Evolutionary conservation across 768 basidiomycete species (phyloP).

Genomic region (Pholiota conissans): DNA sequence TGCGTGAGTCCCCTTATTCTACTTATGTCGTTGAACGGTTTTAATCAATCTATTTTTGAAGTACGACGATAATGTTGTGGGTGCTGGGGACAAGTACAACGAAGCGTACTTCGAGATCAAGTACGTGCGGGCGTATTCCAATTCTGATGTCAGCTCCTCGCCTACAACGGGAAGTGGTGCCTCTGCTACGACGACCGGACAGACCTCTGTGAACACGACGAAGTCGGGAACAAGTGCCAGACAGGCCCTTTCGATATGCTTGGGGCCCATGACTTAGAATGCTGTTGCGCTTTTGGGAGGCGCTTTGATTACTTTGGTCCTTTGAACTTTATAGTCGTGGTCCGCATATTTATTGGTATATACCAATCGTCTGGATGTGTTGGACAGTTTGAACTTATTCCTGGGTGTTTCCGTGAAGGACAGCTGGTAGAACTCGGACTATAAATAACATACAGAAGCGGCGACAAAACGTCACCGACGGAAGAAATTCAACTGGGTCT

Average conservation of each 20-base stretch:
- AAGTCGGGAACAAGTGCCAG: too few species aligned
- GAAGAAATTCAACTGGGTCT: too few species aligned
- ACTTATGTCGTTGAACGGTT: too few species aligned
- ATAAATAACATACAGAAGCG: neutral
- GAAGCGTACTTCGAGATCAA: conserved; percentile 59
- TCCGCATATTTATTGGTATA: too few species aligned
- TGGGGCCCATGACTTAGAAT: neutral
- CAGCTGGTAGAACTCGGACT: too few species aligned
- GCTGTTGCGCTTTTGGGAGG: neutral
- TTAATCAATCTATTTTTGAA: too few species aligned
- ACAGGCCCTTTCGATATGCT: too few species aligned
- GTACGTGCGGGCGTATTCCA: conserved; percentile 53
- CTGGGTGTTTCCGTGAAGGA: too few species aligned
- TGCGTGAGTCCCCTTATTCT: conserved; percentile 30
- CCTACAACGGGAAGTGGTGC: neutral
- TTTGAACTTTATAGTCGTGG: neutral
- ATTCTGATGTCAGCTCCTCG: neutral
- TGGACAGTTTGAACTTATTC: too few species aligned
- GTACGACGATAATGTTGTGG: conserved; percentile 46
- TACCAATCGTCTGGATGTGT: too few species aligned
- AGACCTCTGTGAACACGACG: neutral
- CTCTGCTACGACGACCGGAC: neutral
- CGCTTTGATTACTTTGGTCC: neutral
- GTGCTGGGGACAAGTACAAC: conserved; percentile 44
- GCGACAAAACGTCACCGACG: neutral